These are phyloP conservation scores for Puccinia brachypodii DNA, from an alignment of 1,284 basidiomycete genomes.

Conservation along the genomic window DNA sequence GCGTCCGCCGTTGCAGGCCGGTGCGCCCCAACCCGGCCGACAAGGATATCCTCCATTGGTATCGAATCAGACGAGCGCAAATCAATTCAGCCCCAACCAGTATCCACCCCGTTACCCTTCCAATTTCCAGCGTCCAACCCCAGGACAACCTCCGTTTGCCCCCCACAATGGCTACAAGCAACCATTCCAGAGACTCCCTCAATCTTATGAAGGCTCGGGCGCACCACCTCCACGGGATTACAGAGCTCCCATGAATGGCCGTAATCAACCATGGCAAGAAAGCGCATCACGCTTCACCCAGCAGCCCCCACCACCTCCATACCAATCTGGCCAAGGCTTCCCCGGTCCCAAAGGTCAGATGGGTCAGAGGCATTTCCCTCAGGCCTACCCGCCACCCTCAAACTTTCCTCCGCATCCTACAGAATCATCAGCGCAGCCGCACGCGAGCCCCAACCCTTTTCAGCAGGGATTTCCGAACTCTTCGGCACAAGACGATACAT, in stretches of 20 bases:
- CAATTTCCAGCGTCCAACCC: neutral
- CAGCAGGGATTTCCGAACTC: neutral
- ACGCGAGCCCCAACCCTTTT: neutral
- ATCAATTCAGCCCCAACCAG: neutral
- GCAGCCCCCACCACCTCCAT: neutral
- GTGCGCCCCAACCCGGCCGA: neutral
- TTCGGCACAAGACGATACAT: neutral
- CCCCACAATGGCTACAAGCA: neutral
- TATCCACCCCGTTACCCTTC: neutral
- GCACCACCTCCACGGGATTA: neutral
- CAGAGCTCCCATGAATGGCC: neutral
- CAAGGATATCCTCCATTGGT: neutral
- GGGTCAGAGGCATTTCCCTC: neutral
- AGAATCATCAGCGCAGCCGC: neutral
- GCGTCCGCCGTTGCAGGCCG: neutral
- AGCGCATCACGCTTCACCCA: neutral
- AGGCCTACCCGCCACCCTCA: neutral
- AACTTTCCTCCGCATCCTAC: neutral
- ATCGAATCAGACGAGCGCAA: neutral
- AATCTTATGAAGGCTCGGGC: neutral
- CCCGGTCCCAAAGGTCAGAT: neutral
- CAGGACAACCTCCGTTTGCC: constrained; percentile 1
- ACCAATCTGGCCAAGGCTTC: neutral
- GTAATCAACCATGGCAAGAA: neutral
- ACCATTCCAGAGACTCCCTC: neutral